Conservation (phyloP, 176 grass and related monocot species). For the Carex pumila region DNA sequence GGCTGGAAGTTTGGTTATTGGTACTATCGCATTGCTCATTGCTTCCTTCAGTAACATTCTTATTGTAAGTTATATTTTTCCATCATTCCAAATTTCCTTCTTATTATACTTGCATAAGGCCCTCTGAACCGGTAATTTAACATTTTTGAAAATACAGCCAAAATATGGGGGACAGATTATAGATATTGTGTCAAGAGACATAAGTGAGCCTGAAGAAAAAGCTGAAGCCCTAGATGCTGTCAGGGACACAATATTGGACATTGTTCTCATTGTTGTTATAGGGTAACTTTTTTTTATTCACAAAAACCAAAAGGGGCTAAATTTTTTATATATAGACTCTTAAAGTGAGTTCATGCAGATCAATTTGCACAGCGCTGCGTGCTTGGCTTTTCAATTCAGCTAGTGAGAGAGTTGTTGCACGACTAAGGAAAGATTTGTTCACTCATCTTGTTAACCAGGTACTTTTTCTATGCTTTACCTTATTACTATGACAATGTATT, state of each 20-base stretch:
- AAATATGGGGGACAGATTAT: slow-evolving; percentile 94
- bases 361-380: slow-evolving; percentile 71
- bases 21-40: slow-evolving; percentile 63
- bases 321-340: slow-evolving; percentile 22
- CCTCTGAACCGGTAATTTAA: slow-evolving; percentile 19
- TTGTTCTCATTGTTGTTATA: slow-evolving; percentile 69
- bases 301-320: not conserved
- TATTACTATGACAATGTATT: not conserved
- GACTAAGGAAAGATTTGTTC: slow-evolving; percentile 93
- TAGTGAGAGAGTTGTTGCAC: slow-evolving; percentile 94
- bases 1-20: slow-evolving; percentile 56
- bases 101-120: not conserved
- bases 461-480: not conserved
- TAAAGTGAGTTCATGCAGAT: slow-evolving; percentile 46
- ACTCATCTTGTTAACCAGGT: slow-evolving; percentile 90
- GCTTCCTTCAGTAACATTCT: slow-evolving; percentile 85
- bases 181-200: slow-evolving; percentile 87
- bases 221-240: slow-evolving; percentile 67
- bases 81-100: not conserved
- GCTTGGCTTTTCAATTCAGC: slow-evolving; percentile 93
- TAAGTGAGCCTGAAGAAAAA: slow-evolving; percentile 58
- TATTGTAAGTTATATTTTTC: slow-evolving; percentile 55
- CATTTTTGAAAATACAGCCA: slow-evolving; percentile 45
- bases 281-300: slow-evolving; percentile 45
- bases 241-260: slow-evolving; percentile 62